These are phyloP conservation scores for Theobroma cacao DNA, from an alignment of 345 rosid genomes.

Conservation along the genomic window DNA sequence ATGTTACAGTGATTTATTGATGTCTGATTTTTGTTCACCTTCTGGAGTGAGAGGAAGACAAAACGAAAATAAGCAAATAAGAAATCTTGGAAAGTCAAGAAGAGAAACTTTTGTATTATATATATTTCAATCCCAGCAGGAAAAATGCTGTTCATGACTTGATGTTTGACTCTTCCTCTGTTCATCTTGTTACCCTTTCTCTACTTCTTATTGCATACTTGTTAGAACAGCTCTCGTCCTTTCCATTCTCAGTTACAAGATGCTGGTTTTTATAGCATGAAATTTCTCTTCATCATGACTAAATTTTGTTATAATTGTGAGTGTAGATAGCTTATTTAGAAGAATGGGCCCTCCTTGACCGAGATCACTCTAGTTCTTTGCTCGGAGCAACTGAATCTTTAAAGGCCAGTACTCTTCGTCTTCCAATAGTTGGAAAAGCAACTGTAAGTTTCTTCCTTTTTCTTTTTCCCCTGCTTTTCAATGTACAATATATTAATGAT, in stretches of 20 bases:
- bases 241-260: neutral
- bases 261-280: neutral
- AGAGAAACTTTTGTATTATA: neutral
- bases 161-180: neutral
- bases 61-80: neutral
- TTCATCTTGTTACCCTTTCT: neutral
- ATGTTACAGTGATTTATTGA: neutral
- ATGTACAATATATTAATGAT: neutral
- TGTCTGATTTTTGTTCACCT: neutral
- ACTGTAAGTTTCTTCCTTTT: conserved; percentile 35
- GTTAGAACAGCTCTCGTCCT: neutral
- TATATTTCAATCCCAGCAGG: neutral
- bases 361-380: conserved; percentile 67
- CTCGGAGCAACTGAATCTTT: conserved; percentile 82
- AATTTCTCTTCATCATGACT: conserved; percentile 10
- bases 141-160: neutral
- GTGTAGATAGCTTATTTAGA: conserved; percentile 63
- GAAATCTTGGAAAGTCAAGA: neutral
- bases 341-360: conserved; percentile 72
- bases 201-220: neutral
- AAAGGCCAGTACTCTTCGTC: conserved; percentile 95
- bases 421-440: conserved; percentile 80
- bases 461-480: neutral
- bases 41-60: neutral
- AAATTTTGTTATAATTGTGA: conserved; percentile 15